Evolutionary conservation across 352 stramenopile genomes (phyloP).

Genomic region (Aphanomyces invadans): DNA sequence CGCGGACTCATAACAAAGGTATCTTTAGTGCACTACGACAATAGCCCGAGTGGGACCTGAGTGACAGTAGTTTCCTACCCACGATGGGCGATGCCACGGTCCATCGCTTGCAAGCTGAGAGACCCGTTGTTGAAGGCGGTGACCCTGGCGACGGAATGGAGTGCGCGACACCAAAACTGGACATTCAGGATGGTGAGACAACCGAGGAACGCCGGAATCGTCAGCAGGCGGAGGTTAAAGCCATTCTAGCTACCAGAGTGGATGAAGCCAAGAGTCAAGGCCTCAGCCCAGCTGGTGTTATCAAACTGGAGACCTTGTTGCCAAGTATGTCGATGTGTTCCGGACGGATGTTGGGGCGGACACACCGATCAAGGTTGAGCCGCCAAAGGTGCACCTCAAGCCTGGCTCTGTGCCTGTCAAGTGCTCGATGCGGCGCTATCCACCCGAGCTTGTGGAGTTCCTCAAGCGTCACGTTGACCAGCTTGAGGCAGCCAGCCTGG

Average conservation of each 20-base stretch:
- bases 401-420: conserved; percentile 6
- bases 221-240: not conserved
- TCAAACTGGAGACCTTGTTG: not conserved
- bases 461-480: not conserved
- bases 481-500: not conserved
- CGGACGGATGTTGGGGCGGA: not conserved
- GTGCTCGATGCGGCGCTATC: conserved; percentile 3
- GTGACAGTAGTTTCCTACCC: no score
- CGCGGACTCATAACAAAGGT: no score
- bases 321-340: conserved; percentile 14
- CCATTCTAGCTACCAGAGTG: not conserved
- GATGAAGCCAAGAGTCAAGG: not conserved
- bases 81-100: no score
- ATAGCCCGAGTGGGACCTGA: no score
- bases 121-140: no score
- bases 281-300: not conserved
- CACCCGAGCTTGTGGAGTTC: conserved; percentile 16
- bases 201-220: no score
- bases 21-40: no score
- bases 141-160: no score
- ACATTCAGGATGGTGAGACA: no score
- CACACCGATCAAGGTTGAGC: conserved; percentile 7
- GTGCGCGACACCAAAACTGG: no score
- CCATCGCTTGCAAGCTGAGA: no score
- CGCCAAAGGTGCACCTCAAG: conserved; percentile 4